These are phyloP conservation scores for Phaffomyces thermotolerans DNA, from an alignment of 805 yeast species.

Conservation along the genomic window DNA sequence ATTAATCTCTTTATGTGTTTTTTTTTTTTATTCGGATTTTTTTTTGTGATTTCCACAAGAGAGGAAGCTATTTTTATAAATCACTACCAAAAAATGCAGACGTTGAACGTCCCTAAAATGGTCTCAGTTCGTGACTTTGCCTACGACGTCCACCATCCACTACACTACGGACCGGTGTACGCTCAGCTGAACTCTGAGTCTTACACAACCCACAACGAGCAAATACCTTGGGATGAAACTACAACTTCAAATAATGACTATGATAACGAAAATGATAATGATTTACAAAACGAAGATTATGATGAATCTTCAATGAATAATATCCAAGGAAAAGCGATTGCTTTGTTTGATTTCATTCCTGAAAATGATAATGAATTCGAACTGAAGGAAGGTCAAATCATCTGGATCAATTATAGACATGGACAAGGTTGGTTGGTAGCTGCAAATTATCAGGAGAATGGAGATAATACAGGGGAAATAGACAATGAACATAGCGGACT, in stretches of 20 bases:
- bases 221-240: constrained; percentile 13
- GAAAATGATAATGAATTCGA: constrained; percentile 91
- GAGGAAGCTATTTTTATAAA: background rate
- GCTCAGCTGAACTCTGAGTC: constrained; percentile 22
- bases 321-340: constrained; percentile 63
- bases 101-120: constrained; percentile 4
- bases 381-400: constrained; percentile 69
- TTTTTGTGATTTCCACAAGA: background rate
- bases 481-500: constrained; percentile 53
- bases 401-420: constrained; percentile 83
- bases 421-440: constrained; percentile 99
- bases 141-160: constrained; percentile 59
- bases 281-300: constrained; percentile 14
- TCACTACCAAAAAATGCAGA: constrained; percentile 2
- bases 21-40: too few species aligned
- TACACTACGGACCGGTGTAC: constrained; percentile 52
- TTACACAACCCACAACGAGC: background rate
- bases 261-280: constrained; percentile 14
- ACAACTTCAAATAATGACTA: constrained; percentile 6
- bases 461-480: constrained; percentile 44
- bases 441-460: constrained; percentile 42
- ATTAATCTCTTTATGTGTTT: too few species aligned
- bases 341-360: constrained; percentile 82
- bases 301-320: background rate
- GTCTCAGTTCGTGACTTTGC: constrained; percentile 75